Percentiles rank a stretch among this genome's conserved stretches.
These are phyloP conservation scores for Lonicera japonica DNA, from an alignment of 129 eudicot genomes.

Conservation along the genomic window DNA sequence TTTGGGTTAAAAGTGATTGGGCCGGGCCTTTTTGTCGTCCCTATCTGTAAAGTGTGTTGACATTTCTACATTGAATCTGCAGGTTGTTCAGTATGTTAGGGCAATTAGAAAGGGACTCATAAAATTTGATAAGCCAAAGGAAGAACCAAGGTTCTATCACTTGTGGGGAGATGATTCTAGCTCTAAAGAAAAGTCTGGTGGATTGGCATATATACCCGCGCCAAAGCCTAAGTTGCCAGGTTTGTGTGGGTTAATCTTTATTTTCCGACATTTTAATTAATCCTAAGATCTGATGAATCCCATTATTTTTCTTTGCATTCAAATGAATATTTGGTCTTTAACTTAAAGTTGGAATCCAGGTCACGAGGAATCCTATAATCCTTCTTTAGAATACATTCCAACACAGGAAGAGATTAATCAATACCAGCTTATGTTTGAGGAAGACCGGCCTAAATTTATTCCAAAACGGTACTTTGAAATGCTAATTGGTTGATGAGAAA, in stretches of 20 bases:
- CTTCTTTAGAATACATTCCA: slow-evolving; percentile 88
- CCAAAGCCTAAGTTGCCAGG: slow-evolving; percentile 93
- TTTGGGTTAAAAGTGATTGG: too few relatives aligned
- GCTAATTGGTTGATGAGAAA: too few relatives aligned
- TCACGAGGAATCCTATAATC: slow-evolving; percentile 92
- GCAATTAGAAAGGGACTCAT: slow-evolving; percentile 84
- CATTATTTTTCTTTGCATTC: not conserved
- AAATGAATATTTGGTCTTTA: not conserved
- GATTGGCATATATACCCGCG: slow-evolving; percentile 85
- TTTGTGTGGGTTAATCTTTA: slow-evolving; percentile 15
- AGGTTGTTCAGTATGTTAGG: slow-evolving; percentile 70
- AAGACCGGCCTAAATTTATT: slow-evolving; percentile 90
- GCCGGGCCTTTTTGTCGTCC: too few relatives aligned
- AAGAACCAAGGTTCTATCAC: slow-evolving; percentile 50
- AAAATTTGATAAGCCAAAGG: slow-evolving; percentile 79
- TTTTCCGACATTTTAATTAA: not conserved
- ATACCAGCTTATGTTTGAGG: slow-evolving; percentile 89
- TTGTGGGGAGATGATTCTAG: slow-evolving; percentile 82
- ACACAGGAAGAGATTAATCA: slow-evolving; percentile 84
- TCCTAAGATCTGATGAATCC: not conserved
- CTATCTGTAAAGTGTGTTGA: not conserved
- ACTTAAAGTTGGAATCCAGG: slow-evolving; percentile 37
- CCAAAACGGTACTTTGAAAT: slow-evolving; percentile 56
- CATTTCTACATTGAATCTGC: slow-evolving; percentile 3
- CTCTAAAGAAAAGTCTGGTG: slow-evolving; percentile 54